Base-by-base conservation (phyloP, 192 early-diverging fungal genomes). In the Geranomyces variabilis region DNA sequence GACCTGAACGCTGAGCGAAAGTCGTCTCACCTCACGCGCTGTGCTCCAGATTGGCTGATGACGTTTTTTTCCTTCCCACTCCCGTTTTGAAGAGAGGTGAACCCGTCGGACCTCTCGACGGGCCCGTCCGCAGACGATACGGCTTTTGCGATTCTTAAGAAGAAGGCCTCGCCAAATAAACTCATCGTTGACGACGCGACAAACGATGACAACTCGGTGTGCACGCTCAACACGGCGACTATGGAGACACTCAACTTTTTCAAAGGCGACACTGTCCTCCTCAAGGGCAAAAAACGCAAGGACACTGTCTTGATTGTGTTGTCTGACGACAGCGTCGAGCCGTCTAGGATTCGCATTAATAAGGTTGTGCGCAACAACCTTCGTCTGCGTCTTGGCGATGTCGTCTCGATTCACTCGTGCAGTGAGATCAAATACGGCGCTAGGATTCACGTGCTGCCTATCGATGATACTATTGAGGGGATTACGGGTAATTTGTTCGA, bases 391-490 rank as follows among this genome's bases (percentile, higher is more conserved):
- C 90, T 98, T 49, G 97, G 96, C 59, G 97, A 99, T 85, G 87
- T 99, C 69, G 94, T 99, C 59, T 90, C 90, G 24, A 91, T 99
- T 71, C 94, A 98, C 78, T 88, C 96, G 15, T 94, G 91, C 80
- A 84, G 92, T 26, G 96, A 99, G 78, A 99, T 99, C 86, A 93
- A 96, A 83, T 96, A 96, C 78, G 97, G 95, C 64, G 91, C 92
- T 79, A 93, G 93, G 69, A 94, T 99, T 74, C 94, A 97, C 63
- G 94, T 98, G 36, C 82, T 97, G 33, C 97, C 97, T 44, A 94
- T 98, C 63, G 96, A 98, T 79, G 97, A 99, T 79, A 95, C 96
- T 67, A 87, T 99, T 66, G 97, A 99, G 80, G 97, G 97, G 28
- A 81, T 99, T 57, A 94, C 95, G 17, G 97, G 96, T 28, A 97